Conservation (phyloP, 2,329 filamentous ascomycete genomes). For the Fusarium anguioides region DNA sequence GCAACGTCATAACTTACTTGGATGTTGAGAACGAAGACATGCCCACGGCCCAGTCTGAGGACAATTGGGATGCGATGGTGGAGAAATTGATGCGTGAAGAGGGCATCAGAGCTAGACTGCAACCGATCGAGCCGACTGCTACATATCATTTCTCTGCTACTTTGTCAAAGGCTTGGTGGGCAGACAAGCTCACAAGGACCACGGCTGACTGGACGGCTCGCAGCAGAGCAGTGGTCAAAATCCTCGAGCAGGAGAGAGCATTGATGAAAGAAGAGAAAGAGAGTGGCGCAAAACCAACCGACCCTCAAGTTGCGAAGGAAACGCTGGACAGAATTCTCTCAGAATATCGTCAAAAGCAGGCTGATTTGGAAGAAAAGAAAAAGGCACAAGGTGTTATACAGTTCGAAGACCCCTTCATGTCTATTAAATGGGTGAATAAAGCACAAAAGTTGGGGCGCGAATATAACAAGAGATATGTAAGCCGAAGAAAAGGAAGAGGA, state of each 20-base stretch:
- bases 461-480: background rate
- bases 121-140: conserved; percentile 13
- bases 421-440: conserved; percentile 6
- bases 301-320: conserved; percentile 11
- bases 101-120: conserved; percentile 2
- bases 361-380: background rate
- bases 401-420: conserved; percentile 27
- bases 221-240: conserved; percentile 53
- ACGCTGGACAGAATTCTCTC: conserved; percentile 23
- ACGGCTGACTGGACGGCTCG: conserved; percentile 56
- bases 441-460: conserved; percentile 1
- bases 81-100: conserved; percentile 40
- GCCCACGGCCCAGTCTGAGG: conserved; percentile 53
- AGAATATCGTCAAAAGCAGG: conserved; percentile 17
- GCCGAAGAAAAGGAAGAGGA: background rate
- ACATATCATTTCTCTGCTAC: conserved; percentile 49
- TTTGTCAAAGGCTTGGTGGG: conserved; percentile 49
- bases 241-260: conserved; percentile 54
- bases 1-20: conserved; percentile 52
- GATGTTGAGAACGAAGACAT: conserved; percentile 54
- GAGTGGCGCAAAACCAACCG: background rate
- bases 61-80: conserved; percentile 61
- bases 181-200: conserved; percentile 47
- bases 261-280: conserved; percentile 42
- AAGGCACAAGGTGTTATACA: background rate